Evolutionary conservation across 257 asterid species (phyloP).

Genomic region (Forsythia viridissima): DNA sequence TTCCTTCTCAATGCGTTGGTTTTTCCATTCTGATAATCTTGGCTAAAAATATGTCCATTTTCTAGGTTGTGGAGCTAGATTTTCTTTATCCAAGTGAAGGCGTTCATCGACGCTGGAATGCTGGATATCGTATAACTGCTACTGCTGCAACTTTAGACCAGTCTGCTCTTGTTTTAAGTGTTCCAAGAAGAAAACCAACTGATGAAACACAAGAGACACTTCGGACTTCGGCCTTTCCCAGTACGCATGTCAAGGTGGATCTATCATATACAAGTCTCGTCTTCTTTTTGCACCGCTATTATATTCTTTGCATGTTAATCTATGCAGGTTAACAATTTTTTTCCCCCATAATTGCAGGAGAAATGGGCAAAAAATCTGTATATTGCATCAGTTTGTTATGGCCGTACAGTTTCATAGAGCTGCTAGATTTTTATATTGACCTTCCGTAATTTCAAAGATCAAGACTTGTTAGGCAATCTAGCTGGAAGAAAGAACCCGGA

Average conservation of each 20-base stretch:
- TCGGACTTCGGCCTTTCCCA: slow-evolving; percentile 84
- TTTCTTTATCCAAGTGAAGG: slow-evolving; percentile 92
- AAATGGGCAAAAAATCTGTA: slow-evolving; percentile 68
- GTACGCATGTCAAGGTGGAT: slow-evolving; percentile 67
- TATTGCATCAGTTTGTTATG: slow-evolving; percentile 60
- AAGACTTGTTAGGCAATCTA: slow-evolving; percentile 4
- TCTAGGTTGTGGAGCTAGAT: slow-evolving; percentile 83
- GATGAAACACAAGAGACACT: slow-evolving; percentile 92
- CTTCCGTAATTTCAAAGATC: not conserved
- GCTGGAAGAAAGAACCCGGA: slow-evolving; percentile 11
- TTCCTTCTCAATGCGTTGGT: not conserved
- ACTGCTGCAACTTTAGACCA: slow-evolving; percentile 81
- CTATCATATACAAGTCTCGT: not conserved
- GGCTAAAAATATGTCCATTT: not conserved
- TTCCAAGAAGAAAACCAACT: slow-evolving; percentile 57
- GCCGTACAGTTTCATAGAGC: slow-evolving; percentile 69
- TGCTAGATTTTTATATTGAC: slow-evolving; percentile 11
- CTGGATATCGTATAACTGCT: slow-evolving; percentile 76
- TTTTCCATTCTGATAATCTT: not conserved
- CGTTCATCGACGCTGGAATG: slow-evolving; percentile 77
- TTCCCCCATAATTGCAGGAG: slow-evolving; percentile 36
- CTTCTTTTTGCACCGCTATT: not conserved
- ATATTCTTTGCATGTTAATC: not conserved
- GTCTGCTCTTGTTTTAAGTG: slow-evolving; percentile 67
- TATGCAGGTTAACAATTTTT: not conserved